Base-by-base conservation (phyloP, 495 filamentous ascomycete genomes). In the Aspergillus affinis region DNA sequence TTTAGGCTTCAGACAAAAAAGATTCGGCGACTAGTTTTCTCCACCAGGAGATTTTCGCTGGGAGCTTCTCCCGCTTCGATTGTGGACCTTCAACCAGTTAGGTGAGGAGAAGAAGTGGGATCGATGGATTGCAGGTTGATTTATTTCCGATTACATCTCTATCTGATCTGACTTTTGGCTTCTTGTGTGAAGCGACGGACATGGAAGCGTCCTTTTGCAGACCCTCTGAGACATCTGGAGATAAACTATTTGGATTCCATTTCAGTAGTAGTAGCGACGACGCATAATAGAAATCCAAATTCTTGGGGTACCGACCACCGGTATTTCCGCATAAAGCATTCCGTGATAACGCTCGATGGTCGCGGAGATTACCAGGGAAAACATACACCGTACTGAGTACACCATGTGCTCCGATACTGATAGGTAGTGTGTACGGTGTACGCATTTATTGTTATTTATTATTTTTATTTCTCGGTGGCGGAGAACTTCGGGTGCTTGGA, bases 11-110 rank as follows among this genome's bases (percentile, higher is more conserved):
- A 53, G n/a, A 53, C 41, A 12, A 53, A 19, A 53, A 36, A 32
- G 19, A n/a, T 8, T 41, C 12, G 36, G 36, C 36, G 36, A 1
- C 36, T 61, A 61, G 61, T 65, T 55, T 58, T 59, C 63, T 61
- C 65, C 64, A 71, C 65, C 61, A 63, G 63, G 64, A 62, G 60
- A 65, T 71, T 66, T 63, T 66, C 65, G 57, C 59, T 59, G 60
- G 67, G 71, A 75, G 76, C 75, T 78, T 78, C 74, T 79, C 71
- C 75, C 76, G 75, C 72, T 76, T 77, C 75, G 64, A 78, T 77
- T 72, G 76, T 79, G 76, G 76, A 75, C 74, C 76, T 76, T 68
- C 55, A 44, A 6, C 30, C 74, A 61, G 66, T 69, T 72, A 65
- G 68, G 69, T 69, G 66, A 71, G 62, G 62, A 54, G 65, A 64